Evolutionary conservation across 345 rosid genomes (phyloP), one percentile per base, ranked within the genome.

Genomic region (Erysimum cheiranthoides): DNA sequence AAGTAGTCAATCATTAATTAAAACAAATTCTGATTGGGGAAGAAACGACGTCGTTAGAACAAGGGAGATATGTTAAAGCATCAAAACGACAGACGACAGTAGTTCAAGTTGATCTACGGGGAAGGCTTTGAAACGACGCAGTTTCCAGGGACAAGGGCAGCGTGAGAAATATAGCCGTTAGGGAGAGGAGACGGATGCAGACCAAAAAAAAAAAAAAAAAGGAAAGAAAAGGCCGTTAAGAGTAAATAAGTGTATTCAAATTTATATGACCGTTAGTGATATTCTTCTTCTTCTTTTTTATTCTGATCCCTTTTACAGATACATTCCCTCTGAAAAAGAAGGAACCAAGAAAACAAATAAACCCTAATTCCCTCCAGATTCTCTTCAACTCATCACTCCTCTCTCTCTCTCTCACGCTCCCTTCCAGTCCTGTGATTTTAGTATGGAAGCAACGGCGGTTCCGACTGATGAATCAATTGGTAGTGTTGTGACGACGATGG

Each of bases 201-300:
- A 61, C n/a, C 8, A 16, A 17, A 16, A 58, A 36, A 39, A 17
- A 16, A 58, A 36, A 39, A 4, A 64, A 57, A 64, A 4, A 57
- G 4, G 39, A 60, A 58, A 61, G 53, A 73, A 2, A 57, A 18
- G 81, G 76, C 84, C 86, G 87, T 85, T 86, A 60, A 51, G 70
- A 9, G 40, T 40, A 69, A 56, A 53, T 40, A 30, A 58, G 52
- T 16, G 5, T 38, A 32, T 69, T 76, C 65, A 89, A 87, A 68
- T 0, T 31, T 32, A 35, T 57, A 60, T 70, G 93, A 90, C 97
- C 97, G 97, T 89, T 90, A 34, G 84, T 32, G 53, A 56, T 52
- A 31, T 68, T 73, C 61, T 45, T 13, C 30, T 30, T 68, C 57
- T 52, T 56, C 66, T 9, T 68, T 40, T 68, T 68, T 14, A 68